Evolutionary conservation across 75 land plant species (phyloP).

Genomic region (Cupressus sempervirens): DNA sequence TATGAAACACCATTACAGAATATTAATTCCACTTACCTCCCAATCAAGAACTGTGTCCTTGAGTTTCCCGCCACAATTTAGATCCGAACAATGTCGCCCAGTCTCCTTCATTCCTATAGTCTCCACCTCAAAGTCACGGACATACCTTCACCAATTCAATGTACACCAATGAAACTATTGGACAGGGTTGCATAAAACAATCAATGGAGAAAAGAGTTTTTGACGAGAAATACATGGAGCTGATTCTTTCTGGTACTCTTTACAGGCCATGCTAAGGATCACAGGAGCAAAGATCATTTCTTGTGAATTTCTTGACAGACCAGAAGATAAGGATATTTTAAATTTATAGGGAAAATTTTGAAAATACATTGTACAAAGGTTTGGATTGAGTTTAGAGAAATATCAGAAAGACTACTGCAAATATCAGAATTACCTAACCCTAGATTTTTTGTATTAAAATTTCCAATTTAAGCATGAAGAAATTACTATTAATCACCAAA

Average conservation of each 20-base stretch:
- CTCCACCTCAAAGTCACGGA: slow-evolving; percentile 95
- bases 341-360: too few relatives aligned
- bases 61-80: slow-evolving; percentile 65
- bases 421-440: too few relatives aligned
- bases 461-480: too few relatives aligned
- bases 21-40: slow-evolving; percentile 57
- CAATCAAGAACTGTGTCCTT: slow-evolving; percentile 94
- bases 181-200: slow-evolving; percentile 4
- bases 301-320: too few relatives aligned
- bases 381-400: too few relatives aligned
- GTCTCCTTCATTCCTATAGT: slow-evolving; percentile 91
- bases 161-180: slow-evolving; percentile 7
- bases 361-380: too few relatives aligned
- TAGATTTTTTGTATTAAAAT: too few relatives aligned
- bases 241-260: not conserved
- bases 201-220: not conserved
- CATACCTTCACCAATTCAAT: slow-evolving; percentile 47
- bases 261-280: not conserved
- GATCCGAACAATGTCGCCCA: slow-evolving; percentile 72
- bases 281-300: too few relatives aligned
- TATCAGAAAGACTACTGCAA: too few relatives aligned
- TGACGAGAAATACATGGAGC: not conserved
- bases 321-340: too few relatives aligned
- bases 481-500: too few relatives aligned
- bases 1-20: not conserved